Evolutionary conservation across 129 eudicot genomes (phyloP).

Genomic region (Glebionis coronaria): DNA sequence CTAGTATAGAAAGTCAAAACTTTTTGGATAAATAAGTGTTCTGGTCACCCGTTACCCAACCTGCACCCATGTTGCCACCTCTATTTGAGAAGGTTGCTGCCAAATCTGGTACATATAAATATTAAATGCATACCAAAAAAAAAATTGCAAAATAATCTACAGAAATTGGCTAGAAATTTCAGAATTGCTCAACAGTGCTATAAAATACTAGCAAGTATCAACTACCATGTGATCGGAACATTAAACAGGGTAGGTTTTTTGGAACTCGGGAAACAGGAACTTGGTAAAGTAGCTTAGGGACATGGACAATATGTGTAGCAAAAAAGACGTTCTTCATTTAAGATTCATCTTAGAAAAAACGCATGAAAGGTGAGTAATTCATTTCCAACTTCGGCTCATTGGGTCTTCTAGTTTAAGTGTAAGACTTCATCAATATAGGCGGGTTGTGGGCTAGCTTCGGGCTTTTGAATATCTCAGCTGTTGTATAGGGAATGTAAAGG

Average conservation of each 20-base stretch:
- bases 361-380: slow-evolving; percentile 1
- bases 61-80: neutral
- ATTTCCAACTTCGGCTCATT: slow-evolving; percentile 6
- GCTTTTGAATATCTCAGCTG: slow-evolving; percentile 8
- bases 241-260: slow-evolving; percentile 10
- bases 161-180: neutral
- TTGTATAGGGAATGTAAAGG: slow-evolving; percentile 13
- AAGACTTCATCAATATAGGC: neutral
- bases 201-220: neutral
- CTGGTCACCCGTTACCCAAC: slow-evolving; percentile 3
- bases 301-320: slow-evolving; percentile 1
- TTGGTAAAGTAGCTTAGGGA: slow-evolving; percentile 6
- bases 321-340: neutral
- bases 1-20: no score
- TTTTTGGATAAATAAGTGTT: neutral
- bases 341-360: neutral
- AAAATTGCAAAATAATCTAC: neutral
- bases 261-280: slow-evolving; percentile 2
- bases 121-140: slow-evolving; percentile 1
- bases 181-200: slow-evolving; percentile 2
- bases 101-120: neutral
- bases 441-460: slow-evolving; percentile 16
- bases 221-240: neutral
- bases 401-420: slow-evolving; percentile 15
- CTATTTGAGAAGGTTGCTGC: neutral